These are phyloP conservation scores for Mycosphaerelloides madeirae DNA, from an alignment of 2,329 filamentous ascomycete genomes.

Conservation along the genomic window DNA sequence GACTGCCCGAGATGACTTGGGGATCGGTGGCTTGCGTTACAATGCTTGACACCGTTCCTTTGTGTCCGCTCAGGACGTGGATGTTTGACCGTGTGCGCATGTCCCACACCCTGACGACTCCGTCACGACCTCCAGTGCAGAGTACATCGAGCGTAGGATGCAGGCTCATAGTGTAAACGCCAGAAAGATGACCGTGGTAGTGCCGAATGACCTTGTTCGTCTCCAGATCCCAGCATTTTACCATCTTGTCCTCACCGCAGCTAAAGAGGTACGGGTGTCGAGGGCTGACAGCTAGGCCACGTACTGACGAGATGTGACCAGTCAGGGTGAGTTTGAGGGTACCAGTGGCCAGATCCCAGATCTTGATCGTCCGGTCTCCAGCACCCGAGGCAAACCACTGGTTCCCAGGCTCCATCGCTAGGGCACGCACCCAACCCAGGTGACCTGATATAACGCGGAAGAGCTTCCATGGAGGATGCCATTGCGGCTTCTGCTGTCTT, in stretches of 20 bases:
- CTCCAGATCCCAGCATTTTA: slow-evolving; percentile 99
- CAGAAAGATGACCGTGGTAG: slow-evolving; percentile 94
- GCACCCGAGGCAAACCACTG: slow-evolving; percentile 96
- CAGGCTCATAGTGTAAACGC: slow-evolving; percentile 88
- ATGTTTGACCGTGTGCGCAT: slow-evolving; percentile 96
- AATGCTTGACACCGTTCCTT: slow-evolving; percentile 80
- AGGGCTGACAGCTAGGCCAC: slow-evolving; percentile 85
- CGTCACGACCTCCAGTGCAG: slow-evolving; percentile 90
- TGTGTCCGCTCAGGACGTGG: slow-evolving; percentile 87
- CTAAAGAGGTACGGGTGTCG: slow-evolving; percentile 96
- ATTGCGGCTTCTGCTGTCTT: slow-evolving; percentile 73
- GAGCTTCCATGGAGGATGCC: slow-evolving; percentile 97
- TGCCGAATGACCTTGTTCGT: slow-evolving; percentile 99
- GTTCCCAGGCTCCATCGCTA: slow-evolving; percentile 93
- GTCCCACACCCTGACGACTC: slow-evolving; percentile 93
- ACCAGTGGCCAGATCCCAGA: slow-evolving; percentile 92
- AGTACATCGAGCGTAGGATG: slow-evolving; percentile 93
- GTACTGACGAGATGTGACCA: slow-evolving; percentile 88
- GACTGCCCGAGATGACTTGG: slow-evolving; percentile 87
- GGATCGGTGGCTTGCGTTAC: slow-evolving; percentile 95
- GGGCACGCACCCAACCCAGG: slow-evolving; percentile 83
- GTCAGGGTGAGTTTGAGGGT: slow-evolving; percentile 80
- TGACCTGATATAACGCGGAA: slow-evolving; percentile 97
- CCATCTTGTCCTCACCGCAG: slow-evolving; percentile 98
- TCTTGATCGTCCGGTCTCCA: slow-evolving; percentile 95